These are phyloP conservation scores for Vicia sativa DNA, from an alignment of 306 rosid genomes.

Conservation along the genomic window DNA sequence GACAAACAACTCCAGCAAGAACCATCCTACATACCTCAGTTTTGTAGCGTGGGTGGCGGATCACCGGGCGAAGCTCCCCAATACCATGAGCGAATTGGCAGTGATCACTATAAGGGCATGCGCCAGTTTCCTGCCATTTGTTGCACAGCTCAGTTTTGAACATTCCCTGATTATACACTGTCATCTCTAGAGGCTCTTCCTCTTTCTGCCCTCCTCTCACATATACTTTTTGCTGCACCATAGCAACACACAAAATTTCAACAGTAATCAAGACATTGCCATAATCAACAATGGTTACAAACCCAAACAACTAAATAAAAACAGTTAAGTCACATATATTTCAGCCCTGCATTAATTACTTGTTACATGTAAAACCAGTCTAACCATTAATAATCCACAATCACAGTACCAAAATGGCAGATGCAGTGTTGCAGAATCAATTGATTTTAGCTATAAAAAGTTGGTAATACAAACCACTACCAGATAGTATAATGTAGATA, in stretches of 20 bases:
- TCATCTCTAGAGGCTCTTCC: constrained; percentile 60
- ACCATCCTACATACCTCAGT: constrained; percentile 94
- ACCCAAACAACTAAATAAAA: not conserved
- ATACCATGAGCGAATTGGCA: constrained; percentile 94
- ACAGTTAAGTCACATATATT: not conserved
- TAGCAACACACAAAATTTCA: constrained; percentile 32
- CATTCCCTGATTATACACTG: constrained; percentile 89
- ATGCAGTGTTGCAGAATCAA: not conserved
- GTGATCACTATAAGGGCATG: constrained; percentile 77
- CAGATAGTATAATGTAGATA: not conserved
- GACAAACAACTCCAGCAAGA: constrained; percentile 69
- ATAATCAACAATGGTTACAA: not conserved
- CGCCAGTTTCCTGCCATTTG: constrained; percentile 88
- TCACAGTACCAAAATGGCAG: no score
- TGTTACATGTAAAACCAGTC: not conserved
- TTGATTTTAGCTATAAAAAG: constrained; percentile 11
- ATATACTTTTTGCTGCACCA: constrained; percentile 55
- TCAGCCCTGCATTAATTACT: not conserved
- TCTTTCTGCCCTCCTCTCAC: constrained; percentile 58
- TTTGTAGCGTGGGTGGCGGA: constrained; percentile 97
- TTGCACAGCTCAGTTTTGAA: constrained; percentile 91
- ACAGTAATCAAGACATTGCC: constrained; percentile 8
- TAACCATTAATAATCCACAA: not conserved
- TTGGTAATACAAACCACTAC: constrained; percentile 4
- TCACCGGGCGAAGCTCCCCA: constrained; percentile 84